Base-by-base conservation (phyloP, 2,329 filamentous ascomycete species). In the Chrysosporium keratinophilum region DNA sequence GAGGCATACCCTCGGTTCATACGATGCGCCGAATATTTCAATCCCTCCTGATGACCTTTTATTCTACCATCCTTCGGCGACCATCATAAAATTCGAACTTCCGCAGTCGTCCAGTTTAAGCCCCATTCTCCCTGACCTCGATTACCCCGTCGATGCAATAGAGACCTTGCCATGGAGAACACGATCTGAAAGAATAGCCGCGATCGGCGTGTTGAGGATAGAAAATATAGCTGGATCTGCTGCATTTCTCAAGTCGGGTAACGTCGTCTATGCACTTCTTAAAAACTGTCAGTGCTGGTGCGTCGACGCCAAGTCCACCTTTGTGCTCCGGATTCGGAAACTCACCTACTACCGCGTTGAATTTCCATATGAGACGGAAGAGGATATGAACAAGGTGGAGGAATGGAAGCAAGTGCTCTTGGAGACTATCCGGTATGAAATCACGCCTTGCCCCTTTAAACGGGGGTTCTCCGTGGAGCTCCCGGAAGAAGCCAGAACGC, bases 261-360 rank as follows among this genome's bases (percentile, higher is more conserved):
- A 81, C 53, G 84, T 90, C 14, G 77, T 95, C 15, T 87, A 93
- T 63, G 86, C 90, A 10, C 93, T 96, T 58, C 73, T 96, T 50
- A 88, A 87, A 20, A 88, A 88, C 67, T 94, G 88, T 55, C 89
- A 95, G 69, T 94, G 87, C 65, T 96, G 90, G 90, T 94, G 87
- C 67, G 85, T 96, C 33, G 87, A 94, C 67, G 85, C 88, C 54
- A 79, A 83, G 54, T 85, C 85, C 40, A 88, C 84, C 61, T 95
- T 95, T 61, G 85, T 95, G n/a, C 73, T 96, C 56, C 85, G 90
- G 59, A 88, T 94, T 59, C 78, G 88, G 19, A 81, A 84, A 43
- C 84, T 90, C 31, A 84, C 85, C 42, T 96, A 93, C 68, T 95
- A 93, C 78, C 83, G 90, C 59, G 93, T 96, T 62, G 90, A 96